These are phyloP conservation scores for Neltuma alba DNA, from an alignment of 306 rosid species.

Conservation along the genomic window DNA sequence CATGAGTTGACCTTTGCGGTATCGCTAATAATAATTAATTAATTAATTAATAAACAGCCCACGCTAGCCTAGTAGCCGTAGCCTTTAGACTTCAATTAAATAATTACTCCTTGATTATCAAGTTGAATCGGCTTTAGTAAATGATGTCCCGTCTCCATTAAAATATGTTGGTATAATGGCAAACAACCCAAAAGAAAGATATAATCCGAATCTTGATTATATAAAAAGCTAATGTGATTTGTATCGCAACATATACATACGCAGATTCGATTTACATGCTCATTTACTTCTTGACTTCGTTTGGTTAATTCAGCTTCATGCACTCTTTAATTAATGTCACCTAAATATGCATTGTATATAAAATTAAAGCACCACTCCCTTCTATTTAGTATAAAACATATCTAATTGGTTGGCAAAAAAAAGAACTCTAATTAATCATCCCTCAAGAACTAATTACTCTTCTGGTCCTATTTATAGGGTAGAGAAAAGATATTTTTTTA, in stretches of 20 bases:
- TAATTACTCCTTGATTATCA: constrained; percentile 2
- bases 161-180: neutral
- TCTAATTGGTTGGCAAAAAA: too few species aligned
- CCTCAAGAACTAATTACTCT: too few species aligned
- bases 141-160: neutral
- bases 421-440: too few species aligned
- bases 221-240: too few species aligned
- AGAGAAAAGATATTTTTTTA: too few species aligned
- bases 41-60: neutral
- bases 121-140: constrained; percentile 27
- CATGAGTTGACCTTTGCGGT: constrained; percentile 24
- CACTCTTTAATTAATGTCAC: too few species aligned
- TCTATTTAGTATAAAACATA: too few species aligned
- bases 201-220: neutral
- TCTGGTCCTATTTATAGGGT: too few species aligned
- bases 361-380: neutral
- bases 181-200: constrained; percentile 1
- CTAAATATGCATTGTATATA: neutral
- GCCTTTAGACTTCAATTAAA: neutral
- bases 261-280: too few species aligned
- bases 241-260: too few species aligned
- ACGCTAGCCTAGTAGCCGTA: neutral
- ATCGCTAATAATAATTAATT: neutral
- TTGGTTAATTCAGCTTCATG: too few species aligned
- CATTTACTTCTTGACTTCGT: too few species aligned